Evolutionary conservation across 2,329 filamentous ascomycete species (phyloP).

Genomic region (Diaporthe vaccinii): DNA sequence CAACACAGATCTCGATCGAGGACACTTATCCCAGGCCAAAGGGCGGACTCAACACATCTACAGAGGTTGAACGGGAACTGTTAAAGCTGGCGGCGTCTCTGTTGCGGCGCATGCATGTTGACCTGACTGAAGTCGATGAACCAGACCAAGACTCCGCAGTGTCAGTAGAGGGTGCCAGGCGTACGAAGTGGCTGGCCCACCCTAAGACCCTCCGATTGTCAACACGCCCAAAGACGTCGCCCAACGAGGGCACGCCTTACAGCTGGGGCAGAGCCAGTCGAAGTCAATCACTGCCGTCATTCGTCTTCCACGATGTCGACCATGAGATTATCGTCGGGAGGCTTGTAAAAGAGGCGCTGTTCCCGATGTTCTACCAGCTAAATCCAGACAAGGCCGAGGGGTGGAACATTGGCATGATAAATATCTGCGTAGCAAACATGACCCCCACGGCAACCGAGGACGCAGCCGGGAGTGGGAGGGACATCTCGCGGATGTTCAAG

Average conservation of each 20-base stretch:
- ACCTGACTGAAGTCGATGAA: slow-evolving; percentile 73
- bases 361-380: slow-evolving; percentile 81
- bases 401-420: slow-evolving; percentile 88
- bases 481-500: slow-evolving; percentile 88
- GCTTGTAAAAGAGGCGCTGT: slow-evolving; percentile 76
- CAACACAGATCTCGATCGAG: slow-evolving; percentile 93
- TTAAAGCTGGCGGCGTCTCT: slow-evolving; percentile 77
- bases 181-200: slow-evolving; percentile 78
- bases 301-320: slow-evolving; percentile 71
- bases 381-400: slow-evolving; percentile 74
- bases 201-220: slow-evolving; percentile 87
- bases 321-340: slow-evolving; percentile 74
- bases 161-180: slow-evolving; percentile 26
- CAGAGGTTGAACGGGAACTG: slow-evolving; percentile 77
- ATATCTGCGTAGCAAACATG: slow-evolving; percentile 92
- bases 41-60: slow-evolving; percentile 73
- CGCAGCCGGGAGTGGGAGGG: slow-evolving; percentile 71
- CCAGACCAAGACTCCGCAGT: slow-evolving; percentile 50
- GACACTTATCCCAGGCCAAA: slow-evolving; percentile 79
- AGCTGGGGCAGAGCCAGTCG: slow-evolving; percentile 80
- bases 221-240: slow-evolving; percentile 68
- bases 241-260: slow-evolving; percentile 61
- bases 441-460: slow-evolving; percentile 65
- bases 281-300: slow-evolving; percentile 79
- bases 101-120: slow-evolving; percentile 81